These are phyloP conservation scores for Cystobasidium slooffiae DNA, from an alignment of 1,284 basidiomycete species.

Conservation along the genomic window DNA sequence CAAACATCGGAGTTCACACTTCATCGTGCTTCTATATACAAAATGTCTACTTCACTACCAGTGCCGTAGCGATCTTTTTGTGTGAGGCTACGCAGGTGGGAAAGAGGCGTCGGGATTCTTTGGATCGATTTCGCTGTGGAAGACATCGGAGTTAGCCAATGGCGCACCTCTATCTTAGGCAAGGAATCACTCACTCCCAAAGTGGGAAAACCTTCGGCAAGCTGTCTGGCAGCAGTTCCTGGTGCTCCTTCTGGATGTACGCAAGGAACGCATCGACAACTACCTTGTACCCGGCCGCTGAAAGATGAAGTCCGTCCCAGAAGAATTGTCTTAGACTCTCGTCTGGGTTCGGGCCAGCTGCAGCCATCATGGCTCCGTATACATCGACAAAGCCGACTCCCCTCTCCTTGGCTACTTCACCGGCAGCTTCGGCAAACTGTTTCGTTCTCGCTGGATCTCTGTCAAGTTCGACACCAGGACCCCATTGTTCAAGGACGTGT, in stretches of 20 bases:
- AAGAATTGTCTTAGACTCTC: slow-evolving; percentile 47
- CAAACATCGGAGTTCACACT: no score
- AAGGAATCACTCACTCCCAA: slow-evolving; percentile 43
- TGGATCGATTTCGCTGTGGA: slow-evolving; percentile 35
- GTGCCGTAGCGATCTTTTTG: no score
- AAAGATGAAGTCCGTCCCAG: slow-evolving; percentile 78
- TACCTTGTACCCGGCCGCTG: slow-evolving; percentile 67
- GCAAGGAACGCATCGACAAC: slow-evolving; percentile 34
- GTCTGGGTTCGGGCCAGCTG: slow-evolving; percentile 40
- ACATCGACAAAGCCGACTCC: slow-evolving; percentile 42
- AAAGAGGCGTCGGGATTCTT: slow-evolving; percentile 40
- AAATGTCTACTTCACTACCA: no score
- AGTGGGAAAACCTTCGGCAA: slow-evolving; percentile 50
- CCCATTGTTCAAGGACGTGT: slow-evolving; percentile 45
- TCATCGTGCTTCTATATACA: no score
- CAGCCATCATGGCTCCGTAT: slow-evolving; percentile 43
- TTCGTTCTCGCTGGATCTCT: slow-evolving; percentile 35
- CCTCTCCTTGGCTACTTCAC: slow-evolving; percentile 34
- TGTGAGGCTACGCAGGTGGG: background rate
- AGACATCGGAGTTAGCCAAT: background rate
- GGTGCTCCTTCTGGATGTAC: slow-evolving; percentile 43
- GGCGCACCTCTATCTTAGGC: background rate
- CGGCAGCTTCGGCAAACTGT: slow-evolving; percentile 39
- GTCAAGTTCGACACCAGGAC: slow-evolving; percentile 41
- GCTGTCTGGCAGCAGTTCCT: slow-evolving; percentile 49